Evolutionary conservation across 495 filamentous ascomycete genomes (phyloP).

Genomic region (Neurospora sp.): DNA sequence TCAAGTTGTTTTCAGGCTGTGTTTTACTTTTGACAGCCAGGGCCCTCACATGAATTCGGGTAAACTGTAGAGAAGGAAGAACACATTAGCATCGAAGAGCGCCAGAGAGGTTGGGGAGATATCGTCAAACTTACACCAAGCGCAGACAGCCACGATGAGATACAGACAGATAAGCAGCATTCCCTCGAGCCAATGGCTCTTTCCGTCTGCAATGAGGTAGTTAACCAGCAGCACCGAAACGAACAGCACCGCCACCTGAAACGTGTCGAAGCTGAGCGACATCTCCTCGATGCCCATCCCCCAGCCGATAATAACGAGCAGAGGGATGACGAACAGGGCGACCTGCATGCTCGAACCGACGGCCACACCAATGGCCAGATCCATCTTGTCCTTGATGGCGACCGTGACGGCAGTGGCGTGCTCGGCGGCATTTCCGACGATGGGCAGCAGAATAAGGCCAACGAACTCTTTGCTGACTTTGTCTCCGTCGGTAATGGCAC

Average conservation of each 20-base stretch:
- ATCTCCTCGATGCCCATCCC: conserved; percentile 57
- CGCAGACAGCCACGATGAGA: conserved; percentile 56
- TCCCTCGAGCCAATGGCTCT: conserved; percentile 63
- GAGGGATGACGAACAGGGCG: conserved; percentile 66
- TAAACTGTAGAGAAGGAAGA: neutral
- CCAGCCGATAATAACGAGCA: conserved; percentile 76
- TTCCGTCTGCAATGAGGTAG: conserved; percentile 63
- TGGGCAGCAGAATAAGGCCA: conserved; percentile 76
- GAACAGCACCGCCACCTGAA: conserved; percentile 73
- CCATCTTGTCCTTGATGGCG: conserved; percentile 86
- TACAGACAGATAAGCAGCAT: conserved; percentile 66
- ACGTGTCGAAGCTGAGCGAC: conserved; percentile 72
- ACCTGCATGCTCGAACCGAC: conserved; percentile 85
- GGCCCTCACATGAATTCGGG: neutral
- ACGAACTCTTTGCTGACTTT: conserved; percentile 65
- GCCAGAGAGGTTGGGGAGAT: neutral
- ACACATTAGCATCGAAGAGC: neutral
- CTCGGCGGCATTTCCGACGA: conserved; percentile 83
- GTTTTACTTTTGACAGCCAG: neutral
- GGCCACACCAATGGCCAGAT: conserved; percentile 74
- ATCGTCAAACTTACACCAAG: conserved; percentile 34
- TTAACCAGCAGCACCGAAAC: conserved; percentile 72
- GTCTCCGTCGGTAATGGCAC: conserved; percentile 49
- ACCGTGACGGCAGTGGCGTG: conserved; percentile 83
- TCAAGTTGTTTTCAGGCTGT: neutral